Conservation (phyloP, 441 rosid genomes). For the Pelargonium fulgidum region DNA sequence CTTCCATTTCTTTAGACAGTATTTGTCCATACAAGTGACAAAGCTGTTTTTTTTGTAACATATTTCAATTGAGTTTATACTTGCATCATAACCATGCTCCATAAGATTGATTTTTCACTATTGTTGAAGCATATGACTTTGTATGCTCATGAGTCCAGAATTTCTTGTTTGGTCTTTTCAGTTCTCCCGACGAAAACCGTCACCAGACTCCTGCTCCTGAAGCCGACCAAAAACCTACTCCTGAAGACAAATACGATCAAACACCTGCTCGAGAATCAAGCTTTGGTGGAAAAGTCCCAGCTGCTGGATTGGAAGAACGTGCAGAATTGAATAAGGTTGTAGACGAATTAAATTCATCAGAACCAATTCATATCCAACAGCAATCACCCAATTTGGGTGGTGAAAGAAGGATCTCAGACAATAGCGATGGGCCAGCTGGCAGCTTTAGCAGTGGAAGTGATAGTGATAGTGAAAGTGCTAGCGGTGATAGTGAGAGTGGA, state of each 20-base stretch:
- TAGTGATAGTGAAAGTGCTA: slow-evolving; percentile 58
- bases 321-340: too few species aligned
- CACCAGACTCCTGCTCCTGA: slow-evolving; percentile 42
- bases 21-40: neutral
- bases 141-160: slow-evolving; percentile 19
- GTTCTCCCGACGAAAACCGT: slow-evolving; percentile 66
- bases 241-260: slow-evolving; percentile 39
- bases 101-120: neutral
- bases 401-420: slow-evolving; percentile 8
- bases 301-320: slow-evolving; percentile 25
- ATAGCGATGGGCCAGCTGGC: slow-evolving; percentile 54
- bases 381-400: slow-evolving; percentile 53
- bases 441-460: slow-evolving; percentile 63
- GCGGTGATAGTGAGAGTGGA: slow-evolving; percentile 55
- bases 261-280: slow-evolving; percentile 42
- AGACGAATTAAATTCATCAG: slow-evolving; percentile 35
- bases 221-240: slow-evolving; percentile 32
- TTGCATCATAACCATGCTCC: too few species aligned
- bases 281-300: slow-evolving; percentile 35
- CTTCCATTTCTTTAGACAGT: slow-evolving; percentile 14
- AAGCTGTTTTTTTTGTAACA: neutral
- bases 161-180: slow-evolving; percentile 28
- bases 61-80: too few species aligned
- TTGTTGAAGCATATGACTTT: neutral
- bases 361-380: slow-evolving; percentile 44